Percentiles rank a stretch among this genome's conserved stretches.
Conservation (phyloP, 2,329 filamentous ascomycete genomes). For the Chrysoporthe puriensis region DNA sequence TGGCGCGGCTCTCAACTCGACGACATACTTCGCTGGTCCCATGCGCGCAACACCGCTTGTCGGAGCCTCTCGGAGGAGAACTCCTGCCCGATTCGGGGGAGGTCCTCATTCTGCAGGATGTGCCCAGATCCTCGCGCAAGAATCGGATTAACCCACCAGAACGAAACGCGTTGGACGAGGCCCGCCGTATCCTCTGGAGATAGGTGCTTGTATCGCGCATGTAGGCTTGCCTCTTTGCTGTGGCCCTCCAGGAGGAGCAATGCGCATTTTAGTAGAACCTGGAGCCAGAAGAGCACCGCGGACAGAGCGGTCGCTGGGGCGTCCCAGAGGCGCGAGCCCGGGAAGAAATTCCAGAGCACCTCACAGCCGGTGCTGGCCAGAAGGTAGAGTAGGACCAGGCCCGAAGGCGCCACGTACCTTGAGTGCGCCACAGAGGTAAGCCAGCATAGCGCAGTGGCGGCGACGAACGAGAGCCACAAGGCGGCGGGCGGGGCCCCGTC, state of each 20-base stretch:
- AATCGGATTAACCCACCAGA: conserved; percentile 40
- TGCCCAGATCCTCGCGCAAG: conserved; percentile 37
- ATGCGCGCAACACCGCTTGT: conserved; percentile 32
- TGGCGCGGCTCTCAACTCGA: background rate
- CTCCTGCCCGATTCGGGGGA: conserved; percentile 35
- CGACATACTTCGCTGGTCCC: conserved; percentile 36
- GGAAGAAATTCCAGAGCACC: conserved; percentile 25
- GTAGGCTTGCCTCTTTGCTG: conserved; percentile 30
- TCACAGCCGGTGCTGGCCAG: conserved; percentile 31
- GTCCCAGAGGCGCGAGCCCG: conserved; percentile 13
- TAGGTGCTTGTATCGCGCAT: conserved; percentile 18
- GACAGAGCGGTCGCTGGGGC: background rate
- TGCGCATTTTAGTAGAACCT: conserved; percentile 32
- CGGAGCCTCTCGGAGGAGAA: conserved; percentile 34
- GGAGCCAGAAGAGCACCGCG: conserved; percentile 1
- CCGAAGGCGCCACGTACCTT: conserved; percentile 8
- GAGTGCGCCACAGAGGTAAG: conserved; percentile 22
- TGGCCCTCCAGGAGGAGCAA: conserved; percentile 32
- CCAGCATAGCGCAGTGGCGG: conserved; percentile 21
- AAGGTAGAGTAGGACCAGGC: conserved; percentile 29
- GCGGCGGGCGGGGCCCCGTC: background rate
- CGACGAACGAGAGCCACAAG: conserved; percentile 11
- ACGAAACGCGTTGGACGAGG: conserved; percentile 36
- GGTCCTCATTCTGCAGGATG: conserved; percentile 31
- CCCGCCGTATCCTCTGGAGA: conserved; percentile 37